Evolutionary conservation across 352 stramenopile species (phyloP).

Genomic region (Pelagophyceae sp.): DNA sequence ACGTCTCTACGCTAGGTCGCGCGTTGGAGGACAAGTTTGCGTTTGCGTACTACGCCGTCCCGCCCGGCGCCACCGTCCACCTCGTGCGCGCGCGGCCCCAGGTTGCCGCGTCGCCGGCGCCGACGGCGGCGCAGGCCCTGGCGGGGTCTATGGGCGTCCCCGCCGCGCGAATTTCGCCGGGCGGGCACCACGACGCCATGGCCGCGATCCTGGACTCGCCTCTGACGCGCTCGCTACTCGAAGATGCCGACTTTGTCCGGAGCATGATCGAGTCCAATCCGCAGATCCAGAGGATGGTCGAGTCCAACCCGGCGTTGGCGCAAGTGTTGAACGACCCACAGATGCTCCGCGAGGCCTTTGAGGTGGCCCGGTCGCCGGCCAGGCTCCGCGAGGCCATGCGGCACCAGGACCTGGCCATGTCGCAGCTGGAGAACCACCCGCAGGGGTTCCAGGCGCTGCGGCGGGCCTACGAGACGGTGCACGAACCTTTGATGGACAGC

Average conservation of each 20-base stretch:
- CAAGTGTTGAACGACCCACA: conserved; percentile 90
- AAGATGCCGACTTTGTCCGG: conserved; percentile 88
- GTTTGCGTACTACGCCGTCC: neutral
- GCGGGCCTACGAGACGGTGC: conserved; percentile 67
- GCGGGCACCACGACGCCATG: conserved; percentile 70
- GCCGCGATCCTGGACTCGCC: conserved; percentile 73
- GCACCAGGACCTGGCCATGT: conserved; percentile 89
- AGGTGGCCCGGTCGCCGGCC: conserved; percentile 90
- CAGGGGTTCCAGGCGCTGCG: conserved; percentile 92
- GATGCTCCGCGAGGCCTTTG: conserved; percentile 82
- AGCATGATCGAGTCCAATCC: conserved; percentile 90
- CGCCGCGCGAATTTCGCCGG: conserved; percentile 14
- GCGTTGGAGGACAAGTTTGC: conserved; percentile 58
- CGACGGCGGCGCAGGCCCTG: conserved; percentile 17
- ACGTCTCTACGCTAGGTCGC: too few relatives aligned
- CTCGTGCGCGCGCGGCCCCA: neutral
- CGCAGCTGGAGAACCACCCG: conserved; percentile 91
- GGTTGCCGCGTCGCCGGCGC: neutral
- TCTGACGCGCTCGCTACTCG: conserved; percentile 81
- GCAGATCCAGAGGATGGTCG: conserved; percentile 82
- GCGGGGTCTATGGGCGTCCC: neutral
- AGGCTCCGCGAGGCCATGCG: conserved; percentile 92
- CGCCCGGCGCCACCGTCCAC: neutral
- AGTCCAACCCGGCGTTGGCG: conserved; percentile 87
- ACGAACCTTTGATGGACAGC: conserved; percentile 89